phyloP scores from a whole-genome alignment of 306 rosid genomes.

The Dalbergia oliveri region DNA sequence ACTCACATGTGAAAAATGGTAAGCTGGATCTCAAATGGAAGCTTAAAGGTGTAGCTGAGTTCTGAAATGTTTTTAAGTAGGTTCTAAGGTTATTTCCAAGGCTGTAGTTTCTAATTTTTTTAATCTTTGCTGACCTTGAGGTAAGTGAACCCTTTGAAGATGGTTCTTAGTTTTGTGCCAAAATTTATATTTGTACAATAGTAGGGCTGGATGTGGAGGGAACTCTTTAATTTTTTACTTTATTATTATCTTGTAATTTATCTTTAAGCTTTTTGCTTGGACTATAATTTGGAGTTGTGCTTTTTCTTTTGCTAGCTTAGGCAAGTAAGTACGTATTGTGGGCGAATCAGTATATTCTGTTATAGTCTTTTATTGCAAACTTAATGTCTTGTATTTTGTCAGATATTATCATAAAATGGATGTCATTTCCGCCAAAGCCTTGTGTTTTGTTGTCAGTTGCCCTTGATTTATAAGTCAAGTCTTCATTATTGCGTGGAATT shows the following conservation, averaged over 20 bases:
- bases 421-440: neutral
- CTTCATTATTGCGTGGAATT: neutral
- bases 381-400: neutral
- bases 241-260: conserved; percentile 47
- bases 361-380: neutral
- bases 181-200: conserved; percentile 30
- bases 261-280: conserved; percentile 37
- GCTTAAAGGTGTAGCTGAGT: conserved; percentile 4
- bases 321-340: conserved; percentile 5
- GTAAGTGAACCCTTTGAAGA: conserved; percentile 55
- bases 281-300: conserved; percentile 34
- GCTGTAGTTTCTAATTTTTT: conserved; percentile 50
- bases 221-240: conserved; percentile 29
- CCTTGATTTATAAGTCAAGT: neutral
- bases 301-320: conserved; percentile 29
- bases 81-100: conserved; percentile 28
- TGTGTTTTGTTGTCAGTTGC: neutral
- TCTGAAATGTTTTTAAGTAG: neutral
- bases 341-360: conserved; percentile 24
- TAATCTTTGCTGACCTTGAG: conserved; percentile 49
- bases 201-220: conserved; percentile 50
- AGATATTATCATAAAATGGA: neutral
- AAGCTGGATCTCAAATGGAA: conserved; percentile 41
- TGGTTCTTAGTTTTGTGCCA: conserved; percentile 42
- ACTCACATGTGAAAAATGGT: conserved; percentile 30